phyloP scores from a whole-genome alignment of 2,329 filamentous ascomycete genomes.

The Bipolaris gigantea region DNA sequence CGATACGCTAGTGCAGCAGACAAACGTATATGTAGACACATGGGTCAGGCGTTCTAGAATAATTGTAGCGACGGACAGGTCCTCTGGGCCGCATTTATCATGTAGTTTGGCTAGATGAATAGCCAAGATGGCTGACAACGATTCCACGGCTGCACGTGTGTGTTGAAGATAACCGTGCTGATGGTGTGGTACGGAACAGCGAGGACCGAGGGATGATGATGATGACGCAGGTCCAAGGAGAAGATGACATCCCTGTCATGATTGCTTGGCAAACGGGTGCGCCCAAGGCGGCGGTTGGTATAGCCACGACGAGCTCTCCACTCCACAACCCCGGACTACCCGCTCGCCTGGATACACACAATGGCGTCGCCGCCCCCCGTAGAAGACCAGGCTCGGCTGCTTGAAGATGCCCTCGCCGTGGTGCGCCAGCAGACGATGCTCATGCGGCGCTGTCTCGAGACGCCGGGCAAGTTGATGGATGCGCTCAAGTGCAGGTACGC shows the following conservation, averaged over 20 bases:
- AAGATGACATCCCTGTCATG: constrained; percentile 30
- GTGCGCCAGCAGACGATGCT: constrained; percentile 95
- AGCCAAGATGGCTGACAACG: not conserved
- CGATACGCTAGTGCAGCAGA: constrained; percentile 1
- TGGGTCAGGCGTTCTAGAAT: constrained; percentile 20
- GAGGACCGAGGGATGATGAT: not conserved
- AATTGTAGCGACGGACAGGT: constrained; percentile 1
- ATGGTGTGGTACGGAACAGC: not conserved
- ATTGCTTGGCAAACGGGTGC: constrained; percentile 29
- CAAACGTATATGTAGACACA: constrained; percentile 1
- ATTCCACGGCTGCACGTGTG: no score
- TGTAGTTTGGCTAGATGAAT: constrained; percentile 1
- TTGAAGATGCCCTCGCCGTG: constrained; percentile 94
- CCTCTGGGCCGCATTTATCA: not conserved
- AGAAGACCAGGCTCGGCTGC: constrained; percentile 74
- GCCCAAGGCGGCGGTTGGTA: constrained; percentile 24
- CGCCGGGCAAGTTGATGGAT: constrained; percentile 98
- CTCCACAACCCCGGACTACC: constrained; percentile 35
- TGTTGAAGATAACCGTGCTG: no score
- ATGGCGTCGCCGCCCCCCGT: constrained; percentile 54
- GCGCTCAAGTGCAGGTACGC: constrained; percentile 96
- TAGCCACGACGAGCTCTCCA: constrained; percentile 30
- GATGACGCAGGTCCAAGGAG: constrained; percentile 35
- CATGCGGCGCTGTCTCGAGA: constrained; percentile 98
- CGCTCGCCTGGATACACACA: constrained; percentile 25